phyloP scores from a whole-genome alignment of 495 filamentous ascomycete genomes.

The Friedmanniomyces simplex region DNA sequence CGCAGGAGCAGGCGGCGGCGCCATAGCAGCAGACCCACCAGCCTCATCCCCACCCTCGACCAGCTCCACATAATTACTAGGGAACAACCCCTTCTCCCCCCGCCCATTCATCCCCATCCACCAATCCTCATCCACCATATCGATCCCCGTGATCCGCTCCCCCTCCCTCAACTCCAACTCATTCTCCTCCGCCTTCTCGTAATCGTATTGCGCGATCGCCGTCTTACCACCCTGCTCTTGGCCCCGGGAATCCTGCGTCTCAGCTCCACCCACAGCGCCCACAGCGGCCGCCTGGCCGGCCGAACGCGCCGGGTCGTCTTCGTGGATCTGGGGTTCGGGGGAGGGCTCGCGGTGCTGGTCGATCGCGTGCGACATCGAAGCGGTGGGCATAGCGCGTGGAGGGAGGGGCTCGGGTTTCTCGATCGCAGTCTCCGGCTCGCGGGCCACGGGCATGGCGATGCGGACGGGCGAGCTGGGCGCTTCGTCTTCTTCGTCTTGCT shows the following conservation, averaged over 20 bases:
- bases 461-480: conserved; percentile 63
- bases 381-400: conserved; percentile 41
- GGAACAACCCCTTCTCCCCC: conserved; percentile 84
- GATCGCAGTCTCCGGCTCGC: conserved; percentile 45
- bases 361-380: conserved; percentile 47
- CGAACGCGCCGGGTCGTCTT: conserved; percentile 49
- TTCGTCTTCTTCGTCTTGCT: conserved; percentile 30
- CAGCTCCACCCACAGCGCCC: conserved; percentile 19
- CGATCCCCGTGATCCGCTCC: conserved; percentile 84
- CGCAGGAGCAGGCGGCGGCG: conserved; percentile 23
- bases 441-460: conserved; percentile 75
- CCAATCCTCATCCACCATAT: conserved; percentile 96
- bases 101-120: conserved; percentile 81
- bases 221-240: conserved; percentile 42
- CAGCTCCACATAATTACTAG: conserved; percentile 91
- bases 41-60: conserved; percentile 37
- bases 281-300: not conserved
- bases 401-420: conserved; percentile 38
- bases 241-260: conserved; percentile 24
- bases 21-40: conserved; percentile 24
- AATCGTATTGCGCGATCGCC: conserved; percentile 84
- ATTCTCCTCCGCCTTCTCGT: conserved; percentile 94
- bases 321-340: conserved; percentile 44
- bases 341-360: conserved; percentile 53
- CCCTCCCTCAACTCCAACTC: conserved; percentile 88